Evolutionary conservation across 1,284 basidiomycete species (phyloP), one percentile per base, ranked within the genome.

Genomic region (Xanthoconium separans): DNA sequence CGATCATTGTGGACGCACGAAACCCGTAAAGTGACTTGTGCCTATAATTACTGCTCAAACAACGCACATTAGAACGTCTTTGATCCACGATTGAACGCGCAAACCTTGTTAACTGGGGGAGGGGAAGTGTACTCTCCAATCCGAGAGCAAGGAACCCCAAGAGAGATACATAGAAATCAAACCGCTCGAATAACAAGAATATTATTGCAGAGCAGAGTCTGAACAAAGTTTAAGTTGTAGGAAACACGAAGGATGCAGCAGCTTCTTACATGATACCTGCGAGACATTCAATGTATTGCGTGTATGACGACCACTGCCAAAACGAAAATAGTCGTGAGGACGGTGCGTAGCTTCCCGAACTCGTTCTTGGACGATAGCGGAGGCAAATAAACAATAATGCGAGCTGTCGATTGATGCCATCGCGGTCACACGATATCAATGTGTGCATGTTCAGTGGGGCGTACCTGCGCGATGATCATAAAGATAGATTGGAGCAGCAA

Each of bases 291-390:
- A 94, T 75, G 65, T 95, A 88, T 62, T 89, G 85, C 2, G 80
- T 72, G 65, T 91, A 94, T 15, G 77, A 81, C 42, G 77, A 72
- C 91, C 91, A 95, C 64, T 93, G 89, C 91, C 91, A 95, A 70
- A 94, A 93, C 9, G 83, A 79, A 56, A 89, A 76, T 1, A 85
- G 89, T 37, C 92, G 78, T n/a, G 77, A 70, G 4, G 87, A 88
- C 5, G 75, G 69, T 34, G 81, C 78, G 12, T 84, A 65, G 53
- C 69, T 77, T 69, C 88, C 88, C 27, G 84, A 76, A 58, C 80
- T 85, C 22, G 75, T 61, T 53, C 73, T 70, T 6, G 87, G 85
- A 41, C 80, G 80, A 66, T 87, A 91, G 36, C 75, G 72, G 41
- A 91, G 86, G 63, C 90, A 93, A 55, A 93, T 89, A 64, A 89